Base-by-base conservation (phyloP, 2,329 filamentous ascomycete genomes). In the Trichoderma brevicompactum region DNA sequence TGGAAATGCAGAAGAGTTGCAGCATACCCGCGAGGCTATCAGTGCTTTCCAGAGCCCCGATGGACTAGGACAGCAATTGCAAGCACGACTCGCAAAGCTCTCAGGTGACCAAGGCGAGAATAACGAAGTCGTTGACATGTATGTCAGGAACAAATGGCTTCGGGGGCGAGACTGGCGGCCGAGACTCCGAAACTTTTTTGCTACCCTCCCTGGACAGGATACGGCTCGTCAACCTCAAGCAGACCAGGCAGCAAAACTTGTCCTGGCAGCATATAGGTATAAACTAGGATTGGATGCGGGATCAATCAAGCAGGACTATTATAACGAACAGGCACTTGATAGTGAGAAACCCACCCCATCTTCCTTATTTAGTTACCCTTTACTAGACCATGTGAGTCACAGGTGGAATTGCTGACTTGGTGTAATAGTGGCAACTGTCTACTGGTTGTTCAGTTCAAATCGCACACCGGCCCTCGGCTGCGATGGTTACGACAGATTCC, bases 71-170 rank as follows among this genome's bases (percentile, higher is more conserved):
- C 43, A 53, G 10, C 49, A 28, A n/a, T 8, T 63, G 6, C 44
- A 63, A 19, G 3, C 5, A 5, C 36, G 59, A 28, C 59, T 54
- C n/a, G 49, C 17, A 28, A 54, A 43, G 12, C 38, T 63, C 19
- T 63, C 59, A 5, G 59, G 46, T 2, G 48, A 41, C 2, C 17
- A 63, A 3, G 49, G 44, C 10, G 59, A 53, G 32, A 58, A 58
- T 5, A 63, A 63, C 15, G 59, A 63, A 34, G 59, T 63, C 7
- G 59, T 63, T 5, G 59, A 63, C 13, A 63, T 63, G 59, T 63
- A 63, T 36, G 36, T 63, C 9, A 63, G 59, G 7, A 54, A 63
- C 48, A 63, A 63, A 15, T 63, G 59, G 59, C 59, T 63, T 10
- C 59, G 59, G 10, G 59, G 59, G 6, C 59, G 59, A 43, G 59